Conservation (phyloP, 106 monocot species). For the Platanthera zijinensis region DNA sequence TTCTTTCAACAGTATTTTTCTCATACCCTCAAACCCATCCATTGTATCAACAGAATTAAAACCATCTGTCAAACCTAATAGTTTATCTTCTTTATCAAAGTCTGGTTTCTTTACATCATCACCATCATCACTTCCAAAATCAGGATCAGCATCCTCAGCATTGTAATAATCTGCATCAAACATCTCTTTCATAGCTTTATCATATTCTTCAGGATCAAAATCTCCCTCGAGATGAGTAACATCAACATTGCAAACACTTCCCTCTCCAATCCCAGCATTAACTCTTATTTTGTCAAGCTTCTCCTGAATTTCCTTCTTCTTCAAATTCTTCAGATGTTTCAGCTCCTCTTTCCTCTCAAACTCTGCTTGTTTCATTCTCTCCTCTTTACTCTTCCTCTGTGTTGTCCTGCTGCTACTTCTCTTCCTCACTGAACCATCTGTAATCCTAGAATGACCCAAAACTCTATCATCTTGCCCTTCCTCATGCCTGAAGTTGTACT, state of each 20-base stretch:
- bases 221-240: conserved; percentile 77
- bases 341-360: conserved; percentile 76
- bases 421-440: conserved; percentile 88
- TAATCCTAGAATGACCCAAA: conserved; percentile 57
- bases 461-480: conserved; percentile 69
- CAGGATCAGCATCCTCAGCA: conserved; percentile 65
- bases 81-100: conserved; percentile 88
- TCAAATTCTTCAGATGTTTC: conserved; percentile 91
- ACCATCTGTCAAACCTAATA: conserved; percentile 71
- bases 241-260: conserved; percentile 26
- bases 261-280: conserved; percentile 63
- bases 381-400: conserved; percentile 93
- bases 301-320: conserved; percentile 97
- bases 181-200: conserved; percentile 69
- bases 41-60: conserved; percentile 36
- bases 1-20: conserved; percentile 27
- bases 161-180: conserved; percentile 68
- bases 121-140: conserved; percentile 62
- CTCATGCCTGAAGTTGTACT: conserved; percentile 82
- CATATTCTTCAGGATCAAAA: conserved; percentile 94
- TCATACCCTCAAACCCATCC: conserved; percentile 38
- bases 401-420: conserved; percentile 63
- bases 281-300: conserved; percentile 67
- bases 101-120: conserved; percentile 71
- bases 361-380: conserved; percentile 79